Percentiles rank a stretch among this genome's conserved stretches.
Conservation (phyloP, 108 stramenopile genomes). For the Skeletonema tropicum region DNA sequence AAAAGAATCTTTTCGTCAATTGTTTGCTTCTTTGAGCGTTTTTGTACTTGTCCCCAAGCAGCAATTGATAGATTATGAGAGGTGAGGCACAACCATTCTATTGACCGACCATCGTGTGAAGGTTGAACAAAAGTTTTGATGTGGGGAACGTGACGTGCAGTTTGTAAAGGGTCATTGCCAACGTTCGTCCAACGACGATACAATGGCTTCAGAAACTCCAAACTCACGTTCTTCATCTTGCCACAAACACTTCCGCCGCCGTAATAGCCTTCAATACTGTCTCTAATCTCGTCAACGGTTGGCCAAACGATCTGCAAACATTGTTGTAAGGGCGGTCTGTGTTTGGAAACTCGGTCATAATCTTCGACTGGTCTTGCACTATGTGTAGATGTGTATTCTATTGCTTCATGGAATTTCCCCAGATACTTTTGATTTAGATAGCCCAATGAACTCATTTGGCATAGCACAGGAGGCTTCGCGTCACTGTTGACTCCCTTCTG, state of each 20-base stretch:
- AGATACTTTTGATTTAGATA: constrained; percentile 64
- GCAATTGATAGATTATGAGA: constrained; percentile 81
- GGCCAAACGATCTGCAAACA: constrained; percentile 69
- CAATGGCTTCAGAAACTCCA: constrained; percentile 58
- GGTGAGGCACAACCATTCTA: constrained; percentile 68
- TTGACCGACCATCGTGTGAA: constrained; percentile 16
- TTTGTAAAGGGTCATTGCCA: constrained; percentile 40
- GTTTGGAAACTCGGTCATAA: not conserved
- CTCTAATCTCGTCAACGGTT: constrained; percentile 65
- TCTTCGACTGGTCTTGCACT: constrained; percentile 3
- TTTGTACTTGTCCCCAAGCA: constrained; percentile 76
- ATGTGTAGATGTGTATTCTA: constrained; percentile 42
- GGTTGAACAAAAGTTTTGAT: constrained; percentile 77
- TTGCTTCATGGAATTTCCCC: constrained; percentile 42
- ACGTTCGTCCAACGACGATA: constrained; percentile 58
- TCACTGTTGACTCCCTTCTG: not conserved
- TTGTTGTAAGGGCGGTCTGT: not conserved
- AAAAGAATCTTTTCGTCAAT: constrained; percentile 40
- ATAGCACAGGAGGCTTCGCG: constrained; percentile 48
- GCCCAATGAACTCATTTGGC: constrained; percentile 81
- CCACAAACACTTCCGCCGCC: constrained; percentile 78
- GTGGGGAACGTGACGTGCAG: constrained; percentile 64
- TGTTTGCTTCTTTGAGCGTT: constrained; percentile 12
- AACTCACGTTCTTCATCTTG: constrained; percentile 51
- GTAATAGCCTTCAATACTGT: constrained; percentile 59